Evolutionary conservation across 352 stramenopile genomes (phyloP).

Genomic region (Hyaloperonospora brassicae): DNA sequence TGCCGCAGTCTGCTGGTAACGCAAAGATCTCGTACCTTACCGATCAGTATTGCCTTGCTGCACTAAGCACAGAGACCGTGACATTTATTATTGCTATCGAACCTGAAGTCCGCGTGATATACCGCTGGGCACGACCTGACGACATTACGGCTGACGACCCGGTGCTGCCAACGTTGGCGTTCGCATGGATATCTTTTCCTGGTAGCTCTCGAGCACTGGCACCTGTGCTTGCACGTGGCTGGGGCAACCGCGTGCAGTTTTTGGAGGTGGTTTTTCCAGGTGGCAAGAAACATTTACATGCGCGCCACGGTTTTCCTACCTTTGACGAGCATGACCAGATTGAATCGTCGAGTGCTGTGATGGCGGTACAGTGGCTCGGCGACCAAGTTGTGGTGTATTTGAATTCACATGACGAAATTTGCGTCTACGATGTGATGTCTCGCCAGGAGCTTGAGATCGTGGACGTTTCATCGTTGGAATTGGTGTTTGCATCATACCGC

Average conservation of each 20-base stretch:
- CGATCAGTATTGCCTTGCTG: slow-evolving; percentile 77
- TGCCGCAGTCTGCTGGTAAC: slow-evolving; percentile 72
- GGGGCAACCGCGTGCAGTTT: slow-evolving; percentile 91
- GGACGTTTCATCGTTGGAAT: slow-evolving; percentile 88
- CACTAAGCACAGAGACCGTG: slow-evolving; percentile 84
- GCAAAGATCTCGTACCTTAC: slow-evolving; percentile 81
- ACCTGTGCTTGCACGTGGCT: slow-evolving; percentile 88
- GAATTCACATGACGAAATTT: slow-evolving; percentile 93
- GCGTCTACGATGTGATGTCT: slow-evolving; percentile 93
- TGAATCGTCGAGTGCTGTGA: slow-evolving; percentile 78
- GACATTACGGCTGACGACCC: slow-evolving; percentile 63
- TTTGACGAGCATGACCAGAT: slow-evolving; percentile 93
- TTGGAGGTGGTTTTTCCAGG: slow-evolving; percentile 81
- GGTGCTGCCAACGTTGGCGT: slow-evolving; percentile 90
- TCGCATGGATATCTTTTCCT: slow-evolving; percentile 88
- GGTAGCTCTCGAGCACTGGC: slow-evolving; percentile 76
- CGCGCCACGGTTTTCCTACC: slow-evolving; percentile 87
- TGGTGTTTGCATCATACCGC: slow-evolving; percentile 91
- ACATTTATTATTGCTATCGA: slow-evolving; percentile 95
- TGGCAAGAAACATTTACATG: slow-evolving; percentile 61
- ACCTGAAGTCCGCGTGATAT: slow-evolving; percentile 90
- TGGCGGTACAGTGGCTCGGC: slow-evolving; percentile 94
- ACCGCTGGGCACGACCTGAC: slow-evolving; percentile 87
- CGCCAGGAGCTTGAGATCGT: slow-evolving; percentile 92
- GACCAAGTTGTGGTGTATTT: slow-evolving; percentile 93